Conservation (phyloP, 208 protist species). For the Naegleria fowleri region DNA sequence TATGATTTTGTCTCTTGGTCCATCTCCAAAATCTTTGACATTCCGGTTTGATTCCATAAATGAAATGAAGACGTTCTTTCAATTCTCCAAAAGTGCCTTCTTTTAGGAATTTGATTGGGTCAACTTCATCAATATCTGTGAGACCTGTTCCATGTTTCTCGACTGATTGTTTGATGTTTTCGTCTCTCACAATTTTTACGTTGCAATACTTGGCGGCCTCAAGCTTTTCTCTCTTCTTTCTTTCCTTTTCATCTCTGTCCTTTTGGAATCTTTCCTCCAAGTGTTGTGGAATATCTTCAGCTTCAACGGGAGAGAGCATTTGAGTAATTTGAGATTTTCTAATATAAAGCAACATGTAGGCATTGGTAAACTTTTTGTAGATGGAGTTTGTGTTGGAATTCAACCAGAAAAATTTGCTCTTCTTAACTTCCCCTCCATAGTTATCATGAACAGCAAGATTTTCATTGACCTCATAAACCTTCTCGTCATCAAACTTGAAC, state of each 20-base stretch:
- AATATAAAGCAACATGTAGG: conserved; percentile 26
- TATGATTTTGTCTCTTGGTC: conserved; percentile 12
- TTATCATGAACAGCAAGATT: conserved; percentile 31
- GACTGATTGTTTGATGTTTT: not conserved
- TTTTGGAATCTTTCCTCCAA: not conserved
- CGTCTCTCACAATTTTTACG: not conserved
- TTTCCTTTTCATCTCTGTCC: not conserved
- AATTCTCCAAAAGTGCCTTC: not conserved
- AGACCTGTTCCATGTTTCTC: not conserved
- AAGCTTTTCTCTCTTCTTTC: not conserved
- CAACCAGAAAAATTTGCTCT: not conserved
- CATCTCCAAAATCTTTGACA: not conserved
- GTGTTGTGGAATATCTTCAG: not conserved
- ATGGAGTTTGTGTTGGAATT: not conserved
- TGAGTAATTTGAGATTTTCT: not conserved
- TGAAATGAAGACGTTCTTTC: not conserved
- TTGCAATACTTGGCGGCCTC: not conserved
- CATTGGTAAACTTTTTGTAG: conserved; percentile 24
- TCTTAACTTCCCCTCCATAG: conserved; percentile 1
- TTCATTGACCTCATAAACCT: conserved; percentile 63
- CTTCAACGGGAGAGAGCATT: not conserved
- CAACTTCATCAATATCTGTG: not conserved
- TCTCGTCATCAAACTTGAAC: conserved; percentile 83
- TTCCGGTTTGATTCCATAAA: not conserved
- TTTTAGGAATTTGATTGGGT: not conserved